Base-by-base conservation (phyloP, 257 asterid species). In the Primulina eburnea region DNA sequence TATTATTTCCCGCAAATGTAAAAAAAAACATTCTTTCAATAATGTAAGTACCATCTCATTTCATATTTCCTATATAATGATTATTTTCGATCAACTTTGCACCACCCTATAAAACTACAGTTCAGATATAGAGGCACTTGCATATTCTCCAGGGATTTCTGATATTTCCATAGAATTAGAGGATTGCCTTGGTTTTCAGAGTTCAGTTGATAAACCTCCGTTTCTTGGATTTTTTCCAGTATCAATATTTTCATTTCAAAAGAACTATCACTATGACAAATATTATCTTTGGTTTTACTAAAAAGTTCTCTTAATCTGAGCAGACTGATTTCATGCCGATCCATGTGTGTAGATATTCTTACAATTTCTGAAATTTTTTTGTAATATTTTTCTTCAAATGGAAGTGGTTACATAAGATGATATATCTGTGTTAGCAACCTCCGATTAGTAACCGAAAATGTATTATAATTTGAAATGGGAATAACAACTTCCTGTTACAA, bases 281-380 rank as follows among this genome's bases (percentile, higher is more conserved):
- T 64, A 7, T 73, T 57, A 32, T 64, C 64, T 60, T 64, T 68
- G 28, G 58, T 70, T 66, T 75, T 69, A 57, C 35, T 43, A 21
- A 35, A 68, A 72, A 50, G n/a, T 47, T 63, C 33, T 64, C 11
- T 3, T 21, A 50, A 50, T 58, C 43, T 38, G 47, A 47, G n/a
- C 47, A 34, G 18, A 60, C 33, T 72, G 35, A 16, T 72, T 59
- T 69, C 35, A 62, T 64, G 37, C 71, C 24, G 43, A 64, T 72
- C 29, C 71, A 64, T 69, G 29, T 40, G 53, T 62, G 24, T 47
- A 73, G 35, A 21, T 63, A 5, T 35, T 16, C 21, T 37, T 72
- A 29, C 7, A 7, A 33, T 47, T 74, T 29, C 65, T 52, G 43
- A 61, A 71, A 35, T 24, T 34, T 26, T 56, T n/a, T 40, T 32